Evolutionary conservation across 2,329 filamentous ascomycete species (phyloP).

Genomic region (Fusarium ambrosium): DNA sequence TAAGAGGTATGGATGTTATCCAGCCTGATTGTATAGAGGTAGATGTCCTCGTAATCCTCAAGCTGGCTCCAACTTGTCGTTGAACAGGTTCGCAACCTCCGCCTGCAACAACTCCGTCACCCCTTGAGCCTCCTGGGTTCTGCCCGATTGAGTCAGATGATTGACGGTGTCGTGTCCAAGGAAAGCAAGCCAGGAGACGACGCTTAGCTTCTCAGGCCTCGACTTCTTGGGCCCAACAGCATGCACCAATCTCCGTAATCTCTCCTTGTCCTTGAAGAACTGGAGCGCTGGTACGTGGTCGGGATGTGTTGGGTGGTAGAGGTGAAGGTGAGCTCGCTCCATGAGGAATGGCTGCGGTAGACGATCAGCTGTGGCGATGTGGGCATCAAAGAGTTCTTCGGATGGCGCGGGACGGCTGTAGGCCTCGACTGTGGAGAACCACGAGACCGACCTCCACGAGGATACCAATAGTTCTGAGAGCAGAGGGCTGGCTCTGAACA

Average conservation of each 20-base stretch:
- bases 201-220: slow-evolving; percentile 48
- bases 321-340: slow-evolving; percentile 66
- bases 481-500: slow-evolving; percentile 54
- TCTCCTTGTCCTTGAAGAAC: slow-evolving; percentile 56
- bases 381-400: slow-evolving; percentile 64
- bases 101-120: slow-evolving; percentile 55
- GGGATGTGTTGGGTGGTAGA: slow-evolving; percentile 68
- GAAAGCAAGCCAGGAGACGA: slow-evolving; percentile 54
- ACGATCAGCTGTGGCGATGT: slow-evolving; percentile 61
- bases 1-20: not conserved
- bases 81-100: slow-evolving; percentile 52
- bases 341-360: slow-evolving; percentile 55
- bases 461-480: slow-evolving; percentile 55
- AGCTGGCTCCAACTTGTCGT: slow-evolving; percentile 39
- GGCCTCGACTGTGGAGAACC: slow-evolving; percentile 65
- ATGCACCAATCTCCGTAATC: slow-evolving; percentile 47
- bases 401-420: slow-evolving; percentile 61
- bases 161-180: slow-evolving; percentile 63
- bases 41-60: slow-evolving; percentile 13
- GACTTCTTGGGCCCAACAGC: slow-evolving; percentile 43
- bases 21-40: not conserved
- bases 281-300: slow-evolving; percentile 61
- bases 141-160: slow-evolving; percentile 58
- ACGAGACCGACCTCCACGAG: slow-evolving; percentile 64
- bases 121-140: slow-evolving; percentile 56